Percentiles rank a stretch among this genome's conserved stretches.
Evolutionary conservation across 1,139 yeast species (phyloP).

Genomic region (Debaryomyces fabryi): DNA sequence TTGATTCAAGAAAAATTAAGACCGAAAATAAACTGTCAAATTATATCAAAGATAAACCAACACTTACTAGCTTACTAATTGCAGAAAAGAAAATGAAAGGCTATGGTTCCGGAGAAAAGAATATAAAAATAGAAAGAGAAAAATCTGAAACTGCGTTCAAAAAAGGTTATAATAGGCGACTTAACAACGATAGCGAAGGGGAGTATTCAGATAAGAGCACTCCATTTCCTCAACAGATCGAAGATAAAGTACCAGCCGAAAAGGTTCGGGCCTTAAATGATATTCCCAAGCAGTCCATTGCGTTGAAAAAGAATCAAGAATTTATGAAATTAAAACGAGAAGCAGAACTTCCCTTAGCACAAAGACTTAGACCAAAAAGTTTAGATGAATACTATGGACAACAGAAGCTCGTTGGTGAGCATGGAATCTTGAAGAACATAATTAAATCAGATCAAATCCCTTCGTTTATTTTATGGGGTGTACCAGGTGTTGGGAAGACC

Average conservation of each 20-base stretch:
- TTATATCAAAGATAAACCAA: conserved; percentile 26
- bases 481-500: conserved; percentile 95
- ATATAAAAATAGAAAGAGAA: background rate
- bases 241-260: background rate
- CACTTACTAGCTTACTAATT: conserved; percentile 34
- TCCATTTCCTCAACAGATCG: background rate
- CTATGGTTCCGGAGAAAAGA: conserved; percentile 1
- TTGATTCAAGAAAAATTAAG: conserved; percentile 21
- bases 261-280: background rate
- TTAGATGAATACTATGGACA: conserved; percentile 87
- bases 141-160: background rate
- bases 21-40: conserved; percentile 14
- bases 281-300: conserved; percentile 14
- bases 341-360: conserved; percentile 76
- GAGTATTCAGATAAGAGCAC: background rate
- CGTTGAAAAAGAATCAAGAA: conserved; percentile 18
- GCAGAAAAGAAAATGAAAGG: conserved; percentile 30
- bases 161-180: background rate
- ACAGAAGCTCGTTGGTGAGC: conserved; percentile 71
- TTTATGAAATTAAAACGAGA: conserved; percentile 42
- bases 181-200: background rate
- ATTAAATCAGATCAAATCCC: conserved; percentile 68
- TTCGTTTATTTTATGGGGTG: conserved; percentile 92
- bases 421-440: conserved; percentile 73
- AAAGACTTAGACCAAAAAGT: conserved; percentile 73